These are phyloP conservation scores for Leishmania martiniquensis DNA, from an alignment of 208 protist genomes.

Conservation along the genomic window DNA sequence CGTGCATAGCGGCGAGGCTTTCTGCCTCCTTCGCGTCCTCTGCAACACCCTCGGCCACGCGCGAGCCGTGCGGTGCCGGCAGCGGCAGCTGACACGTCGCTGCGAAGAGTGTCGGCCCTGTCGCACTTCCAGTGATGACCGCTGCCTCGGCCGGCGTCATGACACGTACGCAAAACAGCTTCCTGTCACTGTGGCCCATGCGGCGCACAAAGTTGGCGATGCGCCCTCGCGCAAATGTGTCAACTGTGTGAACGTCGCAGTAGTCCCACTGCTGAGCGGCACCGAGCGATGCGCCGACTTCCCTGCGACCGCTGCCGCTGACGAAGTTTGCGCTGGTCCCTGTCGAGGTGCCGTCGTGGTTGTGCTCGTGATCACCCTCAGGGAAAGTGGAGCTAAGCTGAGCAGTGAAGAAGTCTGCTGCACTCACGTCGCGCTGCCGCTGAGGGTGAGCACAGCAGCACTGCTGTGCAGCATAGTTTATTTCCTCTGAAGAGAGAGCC, in stretches of 20 bases:
- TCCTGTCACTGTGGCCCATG: constrained; percentile 38
- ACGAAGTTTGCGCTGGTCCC: background rate
- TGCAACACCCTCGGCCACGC: constrained; percentile 70
- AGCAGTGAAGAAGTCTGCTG: background rate
- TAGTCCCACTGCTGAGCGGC: background rate
- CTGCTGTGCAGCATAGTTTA: background rate
- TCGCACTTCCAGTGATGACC: background rate
- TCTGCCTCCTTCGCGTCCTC: constrained; percentile 73
- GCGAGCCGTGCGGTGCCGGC: constrained; percentile 60
- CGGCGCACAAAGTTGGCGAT: constrained; percentile 78
- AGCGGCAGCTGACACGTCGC: constrained; percentile 52
- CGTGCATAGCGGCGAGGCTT: constrained; percentile 86
- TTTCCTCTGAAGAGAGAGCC: too few relatives aligned
- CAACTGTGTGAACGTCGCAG: constrained; percentile 50
- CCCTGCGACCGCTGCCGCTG: background rate
- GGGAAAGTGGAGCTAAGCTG: background rate
- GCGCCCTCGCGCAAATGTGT: constrained; percentile 72
- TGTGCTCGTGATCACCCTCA: background rate
- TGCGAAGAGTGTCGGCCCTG: constrained; percentile 37
- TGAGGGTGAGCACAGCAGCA: background rate
- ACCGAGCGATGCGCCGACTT: background rate
- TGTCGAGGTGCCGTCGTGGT: background rate
- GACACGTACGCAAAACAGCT: constrained; percentile 49
- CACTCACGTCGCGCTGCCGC: background rate
- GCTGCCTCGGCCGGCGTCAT: constrained; percentile 21